A percentile compares a stretch with the other conserved stretches of the same genome.
Evolutionary conservation across 1,139 yeast genomes (phyloP).

Genomic region (Diutina mesorugosa): DNA sequence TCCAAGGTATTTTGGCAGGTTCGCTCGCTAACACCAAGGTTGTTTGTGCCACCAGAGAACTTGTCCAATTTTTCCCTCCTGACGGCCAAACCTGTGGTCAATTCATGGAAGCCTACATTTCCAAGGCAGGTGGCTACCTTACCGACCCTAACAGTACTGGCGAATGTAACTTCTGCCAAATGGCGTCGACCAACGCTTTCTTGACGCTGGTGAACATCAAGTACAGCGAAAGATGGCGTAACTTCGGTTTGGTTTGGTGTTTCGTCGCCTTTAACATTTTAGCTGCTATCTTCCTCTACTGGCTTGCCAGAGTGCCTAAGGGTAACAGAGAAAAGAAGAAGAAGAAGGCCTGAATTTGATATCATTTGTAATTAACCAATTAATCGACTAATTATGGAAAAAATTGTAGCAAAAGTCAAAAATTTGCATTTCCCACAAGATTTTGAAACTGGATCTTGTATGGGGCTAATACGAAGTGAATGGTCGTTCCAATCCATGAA

Average conservation of each 20-base stretch:
- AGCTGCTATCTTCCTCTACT: constrained; percentile 13
- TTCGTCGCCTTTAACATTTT: constrained; percentile 13
- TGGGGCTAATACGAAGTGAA: too few species aligned
- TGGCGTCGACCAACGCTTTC: constrained; percentile 36
- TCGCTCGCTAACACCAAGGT: constrained; percentile 29
- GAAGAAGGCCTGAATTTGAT: constrained; percentile 3
- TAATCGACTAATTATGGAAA: too few species aligned
- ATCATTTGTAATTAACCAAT: neutral
- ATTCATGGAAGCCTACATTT: constrained; percentile 34
- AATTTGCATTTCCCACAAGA: too few species aligned
- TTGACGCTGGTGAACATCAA: constrained; percentile 27
- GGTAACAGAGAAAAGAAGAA: constrained; percentile 18
- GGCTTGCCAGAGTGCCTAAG: constrained; percentile 19
- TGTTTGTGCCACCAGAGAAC: constrained; percentile 38
- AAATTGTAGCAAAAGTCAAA: too few species aligned
- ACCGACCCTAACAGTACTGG: constrained; percentile 25
- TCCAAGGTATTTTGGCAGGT: constrained; percentile 35
- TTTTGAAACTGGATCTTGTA: too few species aligned
- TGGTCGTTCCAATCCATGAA: too few species aligned
- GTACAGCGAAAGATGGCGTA: constrained; percentile 51
- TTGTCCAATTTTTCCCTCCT: constrained; percentile 38
- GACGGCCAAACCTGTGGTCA: constrained; percentile 48
- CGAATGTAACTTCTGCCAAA: constrained; percentile 40
- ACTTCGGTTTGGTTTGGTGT: constrained; percentile 40
- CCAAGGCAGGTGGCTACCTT: constrained; percentile 37